These are phyloP conservation scores for Tagetes erecta DNA, from an alignment of 129 eudicot species.

Conservation along the genomic window DNA sequence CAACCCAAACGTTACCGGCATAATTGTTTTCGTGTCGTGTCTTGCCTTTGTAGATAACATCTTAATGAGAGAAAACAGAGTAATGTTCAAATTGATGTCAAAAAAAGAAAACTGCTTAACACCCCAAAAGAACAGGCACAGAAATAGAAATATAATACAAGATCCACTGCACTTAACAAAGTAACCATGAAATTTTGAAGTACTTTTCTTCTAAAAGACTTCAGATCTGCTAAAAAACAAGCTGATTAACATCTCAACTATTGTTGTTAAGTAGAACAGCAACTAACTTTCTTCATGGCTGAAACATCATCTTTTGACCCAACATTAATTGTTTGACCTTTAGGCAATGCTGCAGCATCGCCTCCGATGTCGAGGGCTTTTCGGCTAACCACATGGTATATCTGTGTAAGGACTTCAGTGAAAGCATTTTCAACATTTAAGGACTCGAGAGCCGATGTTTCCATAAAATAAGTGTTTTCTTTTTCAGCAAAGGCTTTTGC, in stretches of 20 bases:
- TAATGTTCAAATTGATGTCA: neutral
- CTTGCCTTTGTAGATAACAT: neutral
- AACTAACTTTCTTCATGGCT: constrained; percentile 56
- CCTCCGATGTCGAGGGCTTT: constrained; percentile 72
- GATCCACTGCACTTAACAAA: constrained; percentile 28
- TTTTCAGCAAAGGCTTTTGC: constrained; percentile 70
- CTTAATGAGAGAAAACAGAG: neutral
- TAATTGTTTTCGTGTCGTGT: no score
- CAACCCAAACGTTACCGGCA: neutral
- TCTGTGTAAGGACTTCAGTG: constrained; percentile 60
- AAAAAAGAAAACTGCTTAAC: neutral
- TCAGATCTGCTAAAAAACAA: constrained; percentile 20
- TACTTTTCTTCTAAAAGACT: constrained; percentile 24
- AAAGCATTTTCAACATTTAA: constrained; percentile 66
- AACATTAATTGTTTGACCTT: constrained; percentile 61
- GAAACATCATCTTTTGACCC: constrained; percentile 68
- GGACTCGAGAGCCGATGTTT: constrained; percentile 63
- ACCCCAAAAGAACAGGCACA: neutral
- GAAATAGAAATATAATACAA: constrained; percentile 24
- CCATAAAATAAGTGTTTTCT: constrained; percentile 24
- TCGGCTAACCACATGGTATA: constrained; percentile 61
- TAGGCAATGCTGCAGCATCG: constrained; percentile 57
- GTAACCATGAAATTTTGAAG: constrained; percentile 9
- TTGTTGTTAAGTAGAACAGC: constrained; percentile 45
- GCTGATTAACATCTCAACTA: constrained; percentile 12